Evolutionary conservation across 805 yeast species (phyloP), one percentile per base, ranked within the genome.

Genomic region (Saccharomycopsis sp.): DNA sequence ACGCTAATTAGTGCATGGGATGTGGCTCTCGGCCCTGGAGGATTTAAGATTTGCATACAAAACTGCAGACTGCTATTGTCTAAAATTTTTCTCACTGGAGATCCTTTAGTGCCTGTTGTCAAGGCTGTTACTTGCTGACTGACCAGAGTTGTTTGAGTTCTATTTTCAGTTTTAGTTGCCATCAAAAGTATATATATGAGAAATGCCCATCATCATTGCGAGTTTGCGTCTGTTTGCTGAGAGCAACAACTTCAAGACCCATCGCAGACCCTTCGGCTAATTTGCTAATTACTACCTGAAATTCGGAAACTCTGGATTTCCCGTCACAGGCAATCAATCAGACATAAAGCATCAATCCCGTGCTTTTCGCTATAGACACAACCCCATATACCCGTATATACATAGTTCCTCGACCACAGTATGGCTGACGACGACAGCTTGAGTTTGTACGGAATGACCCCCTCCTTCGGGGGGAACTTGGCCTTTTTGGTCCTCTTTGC

Each of bases 401-500:
- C 37, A 29, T 29, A 29, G 37, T 29, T 29, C 9, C 37, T 12
- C 5, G 5, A 29, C 37, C 37, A 29, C 12, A 29, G 37, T 29
- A n/a, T n/a, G n/a, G n/a, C n/a, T n/a, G n/a, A n/a, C n/a, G n/a
- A n/a, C n/a, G n/a, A n/a, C n/a, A n/a, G n/a, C n/a, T n/a, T n/a
- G 37, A 50, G 34, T 50, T 48, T 46, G 21, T 34, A 53, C 57
- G 82, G 79, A 41, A 71, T 71, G 65, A 64, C 65, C 23, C 91
- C 91, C 2, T 74, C 75, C 51, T 62, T 73, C 2, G 79, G 79
- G 2, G 89, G 84, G 18, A 89, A 89, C 66, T 57, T 75, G 14
- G 79, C 83, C 0, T 80, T 85, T 64, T 68, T 83, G 2, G 77
- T 75, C 1, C 68, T 85, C 0, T 85, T 83, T 75, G 81, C 77